Evolutionary conservation across 1,284 basidiomycete genomes (phyloP), one percentile per base, ranked within the genome.

Genomic region (Fereydounia khargensis): DNA sequence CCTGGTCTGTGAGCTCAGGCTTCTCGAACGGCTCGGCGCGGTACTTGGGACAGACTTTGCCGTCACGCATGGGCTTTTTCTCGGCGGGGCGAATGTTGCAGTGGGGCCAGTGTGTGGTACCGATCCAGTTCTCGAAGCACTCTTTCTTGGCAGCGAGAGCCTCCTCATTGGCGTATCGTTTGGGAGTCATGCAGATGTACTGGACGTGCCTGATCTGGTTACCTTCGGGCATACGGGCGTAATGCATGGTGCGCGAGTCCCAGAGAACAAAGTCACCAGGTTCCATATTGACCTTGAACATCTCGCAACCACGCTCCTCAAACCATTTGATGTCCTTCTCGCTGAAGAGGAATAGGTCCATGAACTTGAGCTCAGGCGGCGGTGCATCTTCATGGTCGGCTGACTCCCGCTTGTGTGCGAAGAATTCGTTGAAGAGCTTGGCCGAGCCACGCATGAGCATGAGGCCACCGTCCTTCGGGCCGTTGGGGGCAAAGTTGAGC

Each of bases 401-500:
- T n/a, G n/a, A n/a, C n/a, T n/a, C n/a, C n/a, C n/a, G n/a, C 49
- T 73, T 67, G 10, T 65, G 59, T 33, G 70, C 68, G 42, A 78
- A 77, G 63, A 73, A 77, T 47, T 78, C 51, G 37, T 68, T 65
- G 32, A 76, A 72, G 1, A 78, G 54, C 7, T 64, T 49, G 17
- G 68, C 60, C 8, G 69, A 71, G 7, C 75, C 76, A 32, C 73
- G 67, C 47, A 78, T 70, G 33, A 79, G 73, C 65, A 78, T 74
- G 9, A 79, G 67, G 13, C 78, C 78, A 27, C 78, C 78, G 39
- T 79, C 78, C 33, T 76, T 44, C 1, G 75, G 74, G 6, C 78
- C 78, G 54, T 77, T 78, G 25, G 68, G 42, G 39, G 51, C 52
- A 18, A 78, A 64, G 52, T 79, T 78, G 40, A 76, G 62, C 40